Evolutionary conservation across 2,329 filamentous ascomycete genomes (phyloP), one percentile per base, ranked within the genome.

Genomic region (Colletotrichum destructivum): DNA sequence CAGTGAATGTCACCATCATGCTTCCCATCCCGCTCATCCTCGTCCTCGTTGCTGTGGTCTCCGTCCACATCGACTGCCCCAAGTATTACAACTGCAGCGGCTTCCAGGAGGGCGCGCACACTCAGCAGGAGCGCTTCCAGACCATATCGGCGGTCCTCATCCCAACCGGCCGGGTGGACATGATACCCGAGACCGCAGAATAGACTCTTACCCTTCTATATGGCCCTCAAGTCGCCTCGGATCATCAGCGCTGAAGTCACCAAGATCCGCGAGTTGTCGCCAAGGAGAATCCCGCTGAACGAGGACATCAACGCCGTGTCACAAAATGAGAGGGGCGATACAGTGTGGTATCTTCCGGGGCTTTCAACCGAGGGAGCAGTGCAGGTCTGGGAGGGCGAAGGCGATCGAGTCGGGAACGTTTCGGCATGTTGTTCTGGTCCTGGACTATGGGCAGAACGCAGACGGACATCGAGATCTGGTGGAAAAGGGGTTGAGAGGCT

Each of bases 81-180:
- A 88, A 88, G 79, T 87, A 88, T 73, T 86, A 88, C 73, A 87
- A 86, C 74, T 88, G 85, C 74, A 81, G 84, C 60, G 82, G 84
- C 31, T 88, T 87, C 77, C 82, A 84, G 38, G 79, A 79, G 40
- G 87, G 87, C 82, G 82, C 82, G 18, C 77, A 84, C n/a, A 84
- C 86, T 0, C 78, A 87, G 44, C 86, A 86, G 67, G 77, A 78
- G 15, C 86, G 85, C 13, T 84, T 83, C 70, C 74, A 73, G 23
- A 75, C 72, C 59, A 82, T 82, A 79, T 71, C 77, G 4, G 74
- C 79, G 51, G 81, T 79, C 7, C 73, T 82, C 40, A 76, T 75
- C 31, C 73, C 74, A n/a, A 78, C 79, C 9, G 78, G 77, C 21
- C 76, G 78, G n/a, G 40, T 59, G 4, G 61, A 13, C 8, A 66